A percentile compares a stretch with the other conserved stretches of the same genome.
Evolutionary conservation across 371 early-diverging fungal species (phyloP).

Genomic region (Parasitella parasitica): DNA sequence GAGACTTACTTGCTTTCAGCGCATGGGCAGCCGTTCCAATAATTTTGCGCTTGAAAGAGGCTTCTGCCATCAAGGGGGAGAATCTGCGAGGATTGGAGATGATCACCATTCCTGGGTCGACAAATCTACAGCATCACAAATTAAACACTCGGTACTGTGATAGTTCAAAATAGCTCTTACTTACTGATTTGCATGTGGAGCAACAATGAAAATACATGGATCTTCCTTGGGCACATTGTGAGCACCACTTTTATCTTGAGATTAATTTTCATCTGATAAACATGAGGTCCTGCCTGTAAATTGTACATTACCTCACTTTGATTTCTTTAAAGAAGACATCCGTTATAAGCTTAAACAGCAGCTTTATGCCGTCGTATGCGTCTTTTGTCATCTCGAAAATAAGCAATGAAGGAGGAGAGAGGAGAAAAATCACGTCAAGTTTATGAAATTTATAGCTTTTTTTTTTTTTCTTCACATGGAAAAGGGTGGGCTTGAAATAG

Average conservation of each 20-base stretch:
- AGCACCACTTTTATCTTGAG: conserved; percentile 48
- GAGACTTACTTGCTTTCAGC: conserved; percentile 51
- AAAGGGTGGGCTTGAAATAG: background rate
- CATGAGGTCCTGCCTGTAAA: background rate
- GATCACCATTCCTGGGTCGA: conserved; percentile 80
- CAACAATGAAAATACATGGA: conserved; percentile 82
- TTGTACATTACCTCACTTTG: conserved; percentile 30
- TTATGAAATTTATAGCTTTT: background rate
- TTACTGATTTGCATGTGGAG: conserved; percentile 87
- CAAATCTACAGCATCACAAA: conserved; percentile 37
- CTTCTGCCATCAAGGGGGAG: conserved; percentile 72
- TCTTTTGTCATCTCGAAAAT: background rate
- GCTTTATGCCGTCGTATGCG: conserved; percentile 28
- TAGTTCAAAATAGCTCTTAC: background rate
- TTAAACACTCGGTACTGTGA: background rate
- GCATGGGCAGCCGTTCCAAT: conserved; percentile 69
- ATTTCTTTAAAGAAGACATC: conserved; percentile 79
- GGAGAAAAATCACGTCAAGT: background rate
- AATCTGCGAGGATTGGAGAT: conserved; percentile 66
- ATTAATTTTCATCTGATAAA: background rate
- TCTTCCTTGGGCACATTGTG: conserved; percentile 72
- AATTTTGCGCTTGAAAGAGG: conserved; percentile 68
- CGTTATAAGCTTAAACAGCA: conserved; percentile 34
- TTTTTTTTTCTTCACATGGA: background rate
- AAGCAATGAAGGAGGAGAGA: background rate